Evolutionary conservation across 306 rosid genomes (phyloP).

Genomic region (Astragalus membranaceus): DNA sequence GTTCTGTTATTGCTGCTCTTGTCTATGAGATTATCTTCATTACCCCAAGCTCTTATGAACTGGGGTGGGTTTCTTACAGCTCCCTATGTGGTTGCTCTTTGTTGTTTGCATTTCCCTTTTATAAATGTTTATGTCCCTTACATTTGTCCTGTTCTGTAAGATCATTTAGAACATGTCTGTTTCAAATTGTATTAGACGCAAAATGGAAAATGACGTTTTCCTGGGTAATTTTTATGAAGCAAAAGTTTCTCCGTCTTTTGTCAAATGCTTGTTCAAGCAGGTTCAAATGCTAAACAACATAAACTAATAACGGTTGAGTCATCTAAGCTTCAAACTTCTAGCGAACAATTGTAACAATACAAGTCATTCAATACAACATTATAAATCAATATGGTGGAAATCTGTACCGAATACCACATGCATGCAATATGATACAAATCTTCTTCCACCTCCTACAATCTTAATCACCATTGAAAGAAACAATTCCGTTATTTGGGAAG

Average conservation of each 20-base stretch:
- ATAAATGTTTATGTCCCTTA: slow-evolving; percentile 20
- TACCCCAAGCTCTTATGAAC: neutral
- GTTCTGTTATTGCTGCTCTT: slow-evolving; percentile 57
- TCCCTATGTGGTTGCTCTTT: slow-evolving; percentile 5
- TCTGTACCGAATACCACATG: neutral
- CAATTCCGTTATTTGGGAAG: slow-evolving; percentile 1
- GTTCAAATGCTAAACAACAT: no score
- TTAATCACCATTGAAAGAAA: neutral
- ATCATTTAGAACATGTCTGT: neutral
- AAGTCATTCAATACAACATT: neutral
- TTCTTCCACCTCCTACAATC: neutral
- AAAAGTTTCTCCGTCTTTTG: no score
- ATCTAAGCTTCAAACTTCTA: no score
- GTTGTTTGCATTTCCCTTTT: slow-evolving; percentile 29
- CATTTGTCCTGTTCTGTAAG: slow-evolving; percentile 20
- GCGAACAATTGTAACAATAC: neutral
- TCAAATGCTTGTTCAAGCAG: no score
- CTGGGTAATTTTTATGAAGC: no score
- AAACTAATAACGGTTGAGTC: no score
- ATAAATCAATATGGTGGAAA: neutral
- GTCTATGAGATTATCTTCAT: slow-evolving; percentile 29
- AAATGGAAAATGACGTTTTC: neutral
- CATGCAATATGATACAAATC: neutral
- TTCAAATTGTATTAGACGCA: no score
- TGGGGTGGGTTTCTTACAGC: slow-evolving; percentile 16